Conservation (phyloP, 2,329 filamentous ascomycete genomes). For the Neoscytalidium dimidiatum region DNA sequence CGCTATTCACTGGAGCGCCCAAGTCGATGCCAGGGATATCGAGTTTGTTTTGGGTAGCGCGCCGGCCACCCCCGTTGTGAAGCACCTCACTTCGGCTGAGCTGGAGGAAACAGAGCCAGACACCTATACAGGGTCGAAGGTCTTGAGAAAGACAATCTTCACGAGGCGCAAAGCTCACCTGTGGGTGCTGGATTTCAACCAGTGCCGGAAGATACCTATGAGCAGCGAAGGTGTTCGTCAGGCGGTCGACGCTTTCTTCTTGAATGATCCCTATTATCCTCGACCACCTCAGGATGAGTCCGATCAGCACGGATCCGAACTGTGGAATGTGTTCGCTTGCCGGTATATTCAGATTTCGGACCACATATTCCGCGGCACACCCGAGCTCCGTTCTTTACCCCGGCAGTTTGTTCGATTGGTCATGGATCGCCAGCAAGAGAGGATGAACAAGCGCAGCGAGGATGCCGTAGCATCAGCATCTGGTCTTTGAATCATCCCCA, state of each 20-base stretch:
- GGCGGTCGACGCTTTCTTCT: constrained; percentile 48
- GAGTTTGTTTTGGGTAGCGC: constrained; percentile 55
- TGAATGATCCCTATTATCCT: constrained; percentile 57
- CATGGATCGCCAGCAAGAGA: background rate
- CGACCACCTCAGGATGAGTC: constrained; percentile 31
- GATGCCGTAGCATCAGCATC: too few relatives aligned
- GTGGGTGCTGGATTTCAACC: constrained; percentile 58
- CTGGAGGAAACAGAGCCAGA: background rate
- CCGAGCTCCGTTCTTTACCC: background rate
- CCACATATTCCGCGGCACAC: background rate
- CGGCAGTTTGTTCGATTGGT: background rate
- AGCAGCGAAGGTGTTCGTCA: constrained; percentile 43
- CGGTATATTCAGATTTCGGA: background rate
- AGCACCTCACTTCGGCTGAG: background rate
- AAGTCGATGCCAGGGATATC: constrained; percentile 55
- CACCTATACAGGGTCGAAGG: background rate
- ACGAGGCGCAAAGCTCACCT: constrained; percentile 17
- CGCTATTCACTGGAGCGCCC: constrained; percentile 51
- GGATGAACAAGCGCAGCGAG: background rate
- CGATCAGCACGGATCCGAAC: background rate
- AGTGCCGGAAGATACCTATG: constrained; percentile 56
- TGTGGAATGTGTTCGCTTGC: background rate
- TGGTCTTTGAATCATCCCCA: too few relatives aligned
- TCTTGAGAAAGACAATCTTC: background rate
- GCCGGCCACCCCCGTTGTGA: constrained; percentile 5